Evolutionary conservation across 371 early-diverging fungal species (phyloP).

Genomic region (Mucor lusitanicus): DNA sequence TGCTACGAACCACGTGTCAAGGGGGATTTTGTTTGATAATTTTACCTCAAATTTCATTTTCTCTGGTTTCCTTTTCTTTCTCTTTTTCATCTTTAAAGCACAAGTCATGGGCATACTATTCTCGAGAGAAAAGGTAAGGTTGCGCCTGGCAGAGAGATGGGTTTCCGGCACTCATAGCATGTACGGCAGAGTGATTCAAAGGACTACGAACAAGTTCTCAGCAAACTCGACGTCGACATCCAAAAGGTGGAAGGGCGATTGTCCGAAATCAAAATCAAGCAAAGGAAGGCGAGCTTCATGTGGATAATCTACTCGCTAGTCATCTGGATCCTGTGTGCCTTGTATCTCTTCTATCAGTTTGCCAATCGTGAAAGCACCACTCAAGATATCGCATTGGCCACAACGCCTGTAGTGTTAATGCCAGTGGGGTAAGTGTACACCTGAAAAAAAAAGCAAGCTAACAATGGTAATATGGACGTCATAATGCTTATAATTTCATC

Average conservation of each 20-base stretch:
- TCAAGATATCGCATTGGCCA: conserved; percentile 29
- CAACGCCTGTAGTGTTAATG: conserved; percentile 47
- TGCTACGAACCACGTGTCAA: conserved; percentile 4
- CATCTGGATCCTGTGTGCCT: conserved; percentile 64
- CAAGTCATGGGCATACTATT: conserved; percentile 15
- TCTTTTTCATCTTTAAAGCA: not conserved
- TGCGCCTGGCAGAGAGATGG: not conserved
- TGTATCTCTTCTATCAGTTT: conserved; percentile 37
- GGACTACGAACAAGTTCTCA: conserved; percentile 82
- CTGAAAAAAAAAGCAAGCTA: not conserved
- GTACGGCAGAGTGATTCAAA: conserved; percentile 33
- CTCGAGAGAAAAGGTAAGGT: conserved; percentile 22
- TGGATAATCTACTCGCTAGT: conserved; percentile 76
- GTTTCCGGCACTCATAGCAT: not conserved
- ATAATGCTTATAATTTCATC: not conserved
- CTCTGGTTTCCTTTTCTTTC: conserved; percentile 5
- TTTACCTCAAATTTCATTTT: not conserved
- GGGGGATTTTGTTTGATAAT: not conserved
- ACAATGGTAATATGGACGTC: not conserved
- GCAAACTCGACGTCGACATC: conserved; percentile 76
- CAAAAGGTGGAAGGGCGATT: conserved; percentile 68
- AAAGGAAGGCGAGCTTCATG: conserved; percentile 63
- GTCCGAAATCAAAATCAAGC: conserved; percentile 62
- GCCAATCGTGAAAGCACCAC: not conserved
- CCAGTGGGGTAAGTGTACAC: conserved; percentile 17